Base-by-base conservation (phyloP, 2,329 filamentous ascomycete genomes). In the Triangularia setosa region DNA sequence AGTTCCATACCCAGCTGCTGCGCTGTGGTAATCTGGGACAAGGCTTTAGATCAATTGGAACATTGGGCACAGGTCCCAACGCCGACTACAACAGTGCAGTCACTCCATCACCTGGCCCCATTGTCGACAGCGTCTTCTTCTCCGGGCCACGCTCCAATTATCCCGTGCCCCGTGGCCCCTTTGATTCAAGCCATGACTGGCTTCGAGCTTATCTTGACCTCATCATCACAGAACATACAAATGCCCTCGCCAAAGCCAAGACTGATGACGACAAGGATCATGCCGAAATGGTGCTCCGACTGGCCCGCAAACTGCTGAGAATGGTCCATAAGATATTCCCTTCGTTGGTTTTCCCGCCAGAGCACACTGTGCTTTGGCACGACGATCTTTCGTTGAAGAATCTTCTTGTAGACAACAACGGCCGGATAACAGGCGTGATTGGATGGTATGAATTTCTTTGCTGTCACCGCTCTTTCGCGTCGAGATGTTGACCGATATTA, bases 381-480 rank as follows among this genome's bases (percentile, higher is more conserved):
- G 78, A 81, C 57, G 78, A 80, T 55, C 69, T 81, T 1, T 73
- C 70, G 0, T 64, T 73, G 6, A 65, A 71, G 1, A 81, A 82
- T 62, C 77, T 82, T 8, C 66, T 81, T 25, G 74, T 81, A 1
- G 71, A 80, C 60, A 70, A 75, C 0, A 27, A 73, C 4, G 76
- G 76, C 0, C 63, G 64, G 0, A 66, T 81, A 4, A 77, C 76
- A 1, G 79, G 68, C 4, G 58, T 81, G 0, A 54, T 80, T 3
- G 78, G 81, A 66, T 82, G 78, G 78, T 67, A 62, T 12, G 61
- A 27, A 2, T 40, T 8, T 52, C 14, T 12, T 9, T 27, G 23
- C 1, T 12, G 9, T 53, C 28, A 21, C 56, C 28, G 21, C 16
- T 75, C 27, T 27, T 52, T 18, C 11, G 18, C 7, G 24, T 57